A percentile compares a stretch with the other conserved stretches of the same genome.
phyloP scores from a whole-genome alignment of 768 basidiomycete species.

The Lactarius psammicola region DNA sequence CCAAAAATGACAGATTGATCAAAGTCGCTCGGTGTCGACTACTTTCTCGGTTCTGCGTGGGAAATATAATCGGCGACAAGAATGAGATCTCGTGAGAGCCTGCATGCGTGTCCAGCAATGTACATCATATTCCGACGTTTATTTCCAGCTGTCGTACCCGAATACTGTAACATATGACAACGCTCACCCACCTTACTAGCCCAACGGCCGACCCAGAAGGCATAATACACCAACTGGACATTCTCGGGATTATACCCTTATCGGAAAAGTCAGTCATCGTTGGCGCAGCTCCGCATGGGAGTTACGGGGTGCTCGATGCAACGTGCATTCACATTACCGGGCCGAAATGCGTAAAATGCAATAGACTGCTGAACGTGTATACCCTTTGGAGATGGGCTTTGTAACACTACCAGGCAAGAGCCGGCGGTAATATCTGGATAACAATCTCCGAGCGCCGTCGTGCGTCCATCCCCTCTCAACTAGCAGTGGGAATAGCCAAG shows the following conservation, averaged over 20 bases:
- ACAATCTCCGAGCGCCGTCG: constrained; percentile 8
- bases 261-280: constrained; percentile 1
- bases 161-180: background rate
- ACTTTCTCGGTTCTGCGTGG: constrained; percentile 6
- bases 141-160: background rate
- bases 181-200: background rate
- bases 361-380: constrained; percentile 3
- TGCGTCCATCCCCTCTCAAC: constrained; percentile 2
- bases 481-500: constrained; percentile 38
- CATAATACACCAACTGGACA: background rate
- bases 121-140: constrained; percentile 2
- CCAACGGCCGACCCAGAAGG: constrained; percentile 2
- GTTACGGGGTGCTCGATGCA: background rate
- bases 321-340: constrained; percentile 12
- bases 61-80: background rate
- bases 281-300: constrained; percentile 12
- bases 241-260: background rate
- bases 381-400: background rate
- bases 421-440: constrained; percentile 7
- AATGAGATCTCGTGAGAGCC: background rate
- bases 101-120: background rate
- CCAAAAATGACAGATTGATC: constrained; percentile 3
- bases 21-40: background rate
- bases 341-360: constrained; percentile 2
- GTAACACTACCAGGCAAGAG: background rate